Conservation (phyloP, 1,284 basidiomycete species). For the Dichomitus squalens region DNA sequence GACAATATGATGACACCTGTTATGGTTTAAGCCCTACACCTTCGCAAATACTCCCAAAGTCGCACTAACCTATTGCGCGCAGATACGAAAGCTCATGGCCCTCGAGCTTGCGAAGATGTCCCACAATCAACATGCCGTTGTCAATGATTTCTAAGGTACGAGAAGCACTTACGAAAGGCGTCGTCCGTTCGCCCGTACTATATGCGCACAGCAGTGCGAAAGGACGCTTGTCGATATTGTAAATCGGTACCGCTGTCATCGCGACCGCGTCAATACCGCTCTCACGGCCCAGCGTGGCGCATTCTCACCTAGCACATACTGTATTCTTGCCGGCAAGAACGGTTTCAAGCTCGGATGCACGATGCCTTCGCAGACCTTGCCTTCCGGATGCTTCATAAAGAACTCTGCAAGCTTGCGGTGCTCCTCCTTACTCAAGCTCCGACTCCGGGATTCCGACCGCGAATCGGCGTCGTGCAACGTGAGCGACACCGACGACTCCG, state of each 20-base stretch:
- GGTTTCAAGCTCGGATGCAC: constrained; percentile 77
- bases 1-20: constrained; percentile 91
- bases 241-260: constrained; percentile 82
- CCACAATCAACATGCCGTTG: background rate
- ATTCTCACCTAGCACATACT: constrained; percentile 80
- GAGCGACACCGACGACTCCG: constrained; percentile 68
- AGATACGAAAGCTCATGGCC: constrained; percentile 93
- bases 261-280: background rate
- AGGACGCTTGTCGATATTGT: constrained; percentile 91
- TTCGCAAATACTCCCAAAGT: background rate
- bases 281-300: background rate
- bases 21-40: background rate
- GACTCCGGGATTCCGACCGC: constrained; percentile 44
- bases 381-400: constrained; percentile 78
- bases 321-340: constrained; percentile 78
- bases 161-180: constrained; percentile 69
- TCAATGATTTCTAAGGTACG: constrained; percentile 4
- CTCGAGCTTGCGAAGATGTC: constrained; percentile 61
- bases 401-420: constrained; percentile 76
- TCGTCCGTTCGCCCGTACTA: constrained; percentile 77
- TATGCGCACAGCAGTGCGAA: constrained; percentile 94
- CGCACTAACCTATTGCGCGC: constrained; percentile 71
- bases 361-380: constrained; percentile 83
- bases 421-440: constrained; percentile 66
- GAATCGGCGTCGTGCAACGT: constrained; percentile 53